phyloP scores from a whole-genome alignment of 2,329 filamentous ascomycete species.

The Pyricularia pennisetigena region DNA sequence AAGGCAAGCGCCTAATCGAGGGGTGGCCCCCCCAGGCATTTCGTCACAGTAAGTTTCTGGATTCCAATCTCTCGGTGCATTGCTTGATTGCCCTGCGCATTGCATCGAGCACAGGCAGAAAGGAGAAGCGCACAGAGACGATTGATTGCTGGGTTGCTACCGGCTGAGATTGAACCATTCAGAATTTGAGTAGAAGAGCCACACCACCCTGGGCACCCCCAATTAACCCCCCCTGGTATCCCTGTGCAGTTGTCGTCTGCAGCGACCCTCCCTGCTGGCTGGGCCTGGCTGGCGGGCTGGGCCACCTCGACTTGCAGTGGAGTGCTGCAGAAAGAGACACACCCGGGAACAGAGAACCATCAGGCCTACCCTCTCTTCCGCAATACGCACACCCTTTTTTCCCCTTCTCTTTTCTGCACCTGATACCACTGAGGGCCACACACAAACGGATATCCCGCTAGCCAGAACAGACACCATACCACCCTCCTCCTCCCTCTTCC shows the following conservation, averaged over 20 bases:
- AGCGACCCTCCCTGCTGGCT: background rate
- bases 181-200: conserved; percentile 4
- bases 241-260: background rate
- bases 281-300: background rate
- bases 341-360: background rate
- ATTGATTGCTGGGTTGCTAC: conserved; percentile 6
- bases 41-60: background rate
- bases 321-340: background rate
- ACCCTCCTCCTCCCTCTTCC: background rate
- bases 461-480: conserved; percentile 3
- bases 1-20: background rate
- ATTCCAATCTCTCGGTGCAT: conserved; percentile 6
- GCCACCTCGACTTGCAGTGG: background rate
- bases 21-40: background rate
- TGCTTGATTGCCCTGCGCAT: conserved; percentile 7
- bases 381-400: background rate
- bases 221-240: background rate
- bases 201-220: conserved; percentile 2
- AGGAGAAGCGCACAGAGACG: background rate
- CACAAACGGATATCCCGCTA: background rate
- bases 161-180: background rate
- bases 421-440: background rate
- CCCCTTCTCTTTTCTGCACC: background rate
- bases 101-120: conserved; percentile 5
- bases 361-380: background rate